Base-by-base conservation (phyloP, 2,329 filamentous ascomycete genomes). In the Fusarium continuum region DNA sequence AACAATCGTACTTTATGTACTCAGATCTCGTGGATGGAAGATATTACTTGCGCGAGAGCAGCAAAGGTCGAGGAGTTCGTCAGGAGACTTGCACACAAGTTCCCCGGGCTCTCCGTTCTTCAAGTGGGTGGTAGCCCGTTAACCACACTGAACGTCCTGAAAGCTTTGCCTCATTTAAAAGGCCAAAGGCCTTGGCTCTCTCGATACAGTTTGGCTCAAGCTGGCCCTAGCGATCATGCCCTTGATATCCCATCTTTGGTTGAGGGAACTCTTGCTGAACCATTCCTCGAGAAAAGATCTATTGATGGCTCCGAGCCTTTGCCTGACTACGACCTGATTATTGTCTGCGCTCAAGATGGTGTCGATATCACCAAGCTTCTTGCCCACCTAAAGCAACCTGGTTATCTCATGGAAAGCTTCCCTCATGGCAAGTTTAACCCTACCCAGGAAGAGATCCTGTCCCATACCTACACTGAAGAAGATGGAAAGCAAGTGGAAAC, bases 1-100 rank as follows among this genome's bases (percentile, higher is more conserved):
- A 81, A 79, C 20, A 77, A 84, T 60, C 79, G 78, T 26, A 80
- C 80, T 17, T 73, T 86, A 2, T 83, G 81, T 51, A 80, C 79
- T 3, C 73, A 82, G 59, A 74, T 85, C 43, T 61, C 76, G 3
- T 86, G 83, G 83, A 73, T 78, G 17, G 70, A 78, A 47, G 76
- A 82, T 48, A 64, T 72, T 7, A 50, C 63, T 3, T 75, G 69
- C 9, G 59, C 71, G 1, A 56, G 57, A 2, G 59, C 71, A 1
- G 36, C 38, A 1, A 59, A 61, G 8, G 47, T 76, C 8, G 45
- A 48, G 2, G 62, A 73, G 1, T 58, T 79, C 11, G 49, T 80
- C 1, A 60, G 68, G 1, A 51, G 76, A 0, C 56, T 79, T 16
- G 74, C 75, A 2, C 77, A 81, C 68, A 80, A 80, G 49, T 72